These are phyloP conservation scores for Boletellus emodensis DNA, from an alignment of 768 basidiomycete genomes.

Conservation along the genomic window DNA sequence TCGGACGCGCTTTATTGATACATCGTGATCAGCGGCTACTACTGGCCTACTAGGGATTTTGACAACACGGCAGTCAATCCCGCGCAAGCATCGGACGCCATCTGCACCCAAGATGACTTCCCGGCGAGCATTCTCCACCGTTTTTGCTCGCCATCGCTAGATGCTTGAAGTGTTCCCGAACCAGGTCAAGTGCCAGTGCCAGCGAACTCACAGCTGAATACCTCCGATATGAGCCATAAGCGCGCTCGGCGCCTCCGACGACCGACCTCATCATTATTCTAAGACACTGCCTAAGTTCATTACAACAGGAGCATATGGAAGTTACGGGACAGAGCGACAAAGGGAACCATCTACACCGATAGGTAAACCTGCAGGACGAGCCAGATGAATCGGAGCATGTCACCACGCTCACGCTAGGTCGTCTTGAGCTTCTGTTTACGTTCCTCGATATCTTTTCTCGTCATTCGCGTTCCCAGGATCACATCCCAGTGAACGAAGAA, in stretches of 20 bases:
- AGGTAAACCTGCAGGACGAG: not conserved
- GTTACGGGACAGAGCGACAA: not conserved
- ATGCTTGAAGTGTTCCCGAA: too few species aligned
- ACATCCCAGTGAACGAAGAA: constrained; percentile 96
- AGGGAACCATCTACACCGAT: not conserved
- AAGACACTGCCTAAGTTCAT: constrained; percentile 9
- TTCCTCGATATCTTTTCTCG: constrained; percentile 57
- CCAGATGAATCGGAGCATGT: not conserved
- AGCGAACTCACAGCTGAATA: too few species aligned
- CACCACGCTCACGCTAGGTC: constrained; percentile 1
- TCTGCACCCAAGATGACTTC: too few species aligned
- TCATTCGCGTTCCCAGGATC: constrained; percentile 81
- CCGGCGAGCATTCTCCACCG: too few species aligned
- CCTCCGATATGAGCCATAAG: too few species aligned
- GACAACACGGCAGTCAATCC: too few species aligned
- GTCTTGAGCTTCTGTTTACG: constrained; percentile 40
- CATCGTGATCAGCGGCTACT: too few species aligned
- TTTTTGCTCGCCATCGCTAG: too few species aligned
- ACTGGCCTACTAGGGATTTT: too few species aligned
- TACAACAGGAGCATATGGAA: constrained; percentile 21
- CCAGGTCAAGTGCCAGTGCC: too few species aligned
- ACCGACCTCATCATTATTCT: constrained; percentile 3
- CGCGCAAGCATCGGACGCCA: too few species aligned
- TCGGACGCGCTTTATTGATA: too few species aligned
- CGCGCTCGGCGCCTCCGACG: not conserved